Evolutionary conservation across 441 rosid species (phyloP).

Genomic region (Melastoma candidum): DNA sequence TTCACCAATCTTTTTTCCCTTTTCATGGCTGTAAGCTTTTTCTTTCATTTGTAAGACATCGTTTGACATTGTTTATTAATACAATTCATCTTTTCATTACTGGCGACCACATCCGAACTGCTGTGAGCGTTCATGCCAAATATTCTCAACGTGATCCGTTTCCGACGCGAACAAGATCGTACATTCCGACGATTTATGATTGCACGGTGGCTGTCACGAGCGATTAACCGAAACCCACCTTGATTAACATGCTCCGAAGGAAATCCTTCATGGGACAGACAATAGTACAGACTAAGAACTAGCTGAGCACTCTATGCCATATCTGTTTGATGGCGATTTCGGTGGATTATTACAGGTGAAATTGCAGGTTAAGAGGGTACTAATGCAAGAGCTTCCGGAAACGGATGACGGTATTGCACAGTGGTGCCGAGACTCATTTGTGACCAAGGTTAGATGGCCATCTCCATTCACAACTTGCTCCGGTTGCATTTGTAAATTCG

Average conservation of each 20-base stretch:
- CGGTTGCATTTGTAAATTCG: too few species aligned
- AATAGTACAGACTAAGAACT: background rate
- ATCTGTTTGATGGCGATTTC: background rate
- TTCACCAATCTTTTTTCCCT: too few species aligned
- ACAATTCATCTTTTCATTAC: too few species aligned
- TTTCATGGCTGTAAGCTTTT: too few species aligned
- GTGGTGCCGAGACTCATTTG: constrained; percentile 16
- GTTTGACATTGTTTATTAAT: too few species aligned
- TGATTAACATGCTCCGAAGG: constrained; percentile 8
- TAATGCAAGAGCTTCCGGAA: constrained; percentile 7
- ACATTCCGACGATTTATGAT: constrained; percentile 17
- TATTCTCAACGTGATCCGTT: too few species aligned
- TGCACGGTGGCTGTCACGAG: constrained; percentile 10
- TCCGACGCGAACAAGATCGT: background rate
- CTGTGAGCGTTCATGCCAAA: too few species aligned
- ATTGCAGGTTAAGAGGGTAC: constrained; percentile 12
- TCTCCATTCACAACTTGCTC: too few species aligned
- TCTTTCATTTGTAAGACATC: too few species aligned
- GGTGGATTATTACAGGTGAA: constrained; percentile 7
- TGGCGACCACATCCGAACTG: too few species aligned
- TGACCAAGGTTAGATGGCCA: constrained; percentile 7
- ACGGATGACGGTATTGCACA: constrained; percentile 12
- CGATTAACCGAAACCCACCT: constrained; percentile 7
- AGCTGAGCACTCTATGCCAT: background rate
- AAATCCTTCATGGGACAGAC: constrained; percentile 6